These are phyloP conservation scores for Solanum arcanum DNA, from an alignment of 257 asterid genomes.

Conservation along the genomic window DNA sequence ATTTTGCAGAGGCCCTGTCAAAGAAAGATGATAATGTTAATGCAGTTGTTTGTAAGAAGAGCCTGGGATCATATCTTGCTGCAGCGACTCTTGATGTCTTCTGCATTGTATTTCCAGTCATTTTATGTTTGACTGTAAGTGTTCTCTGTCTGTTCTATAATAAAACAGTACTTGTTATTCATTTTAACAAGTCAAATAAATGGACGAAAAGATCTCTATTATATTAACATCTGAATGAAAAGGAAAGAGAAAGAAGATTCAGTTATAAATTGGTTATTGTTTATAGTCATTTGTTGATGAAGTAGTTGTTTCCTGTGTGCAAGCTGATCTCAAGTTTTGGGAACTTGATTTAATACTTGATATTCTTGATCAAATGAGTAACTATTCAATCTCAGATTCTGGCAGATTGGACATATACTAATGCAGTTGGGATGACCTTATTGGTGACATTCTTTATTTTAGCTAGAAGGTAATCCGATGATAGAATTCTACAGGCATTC, in stretches of 20 bases:
- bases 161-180: not conserved
- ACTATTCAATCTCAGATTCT: conserved; percentile 46
- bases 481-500: not conserved
- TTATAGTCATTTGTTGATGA: not conserved
- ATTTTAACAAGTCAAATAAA: not conserved
- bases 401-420: conserved; percentile 57
- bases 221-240: not conserved
- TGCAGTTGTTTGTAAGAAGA: conserved; percentile 20
- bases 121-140: conserved; percentile 72
- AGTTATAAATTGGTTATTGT: not conserved
- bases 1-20: not conserved
- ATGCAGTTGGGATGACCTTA: conserved; percentile 26
- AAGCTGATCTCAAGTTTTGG: not conserved
- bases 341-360: not conserved
- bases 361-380: not conserved
- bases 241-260: not conserved
- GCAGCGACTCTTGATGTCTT: conserved; percentile 43
- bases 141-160: not conserved
- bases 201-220: not conserved
- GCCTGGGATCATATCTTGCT: conserved; percentile 21
- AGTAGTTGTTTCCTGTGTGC: not conserved
- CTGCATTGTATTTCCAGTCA: conserved; percentile 40
- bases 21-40: conserved; percentile 48
- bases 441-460: conserved; percentile 29
- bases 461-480: conserved; percentile 37